phyloP scores from a whole-genome alignment of 1,284 basidiomycete genomes.

The Pascua sp. region DNA sequence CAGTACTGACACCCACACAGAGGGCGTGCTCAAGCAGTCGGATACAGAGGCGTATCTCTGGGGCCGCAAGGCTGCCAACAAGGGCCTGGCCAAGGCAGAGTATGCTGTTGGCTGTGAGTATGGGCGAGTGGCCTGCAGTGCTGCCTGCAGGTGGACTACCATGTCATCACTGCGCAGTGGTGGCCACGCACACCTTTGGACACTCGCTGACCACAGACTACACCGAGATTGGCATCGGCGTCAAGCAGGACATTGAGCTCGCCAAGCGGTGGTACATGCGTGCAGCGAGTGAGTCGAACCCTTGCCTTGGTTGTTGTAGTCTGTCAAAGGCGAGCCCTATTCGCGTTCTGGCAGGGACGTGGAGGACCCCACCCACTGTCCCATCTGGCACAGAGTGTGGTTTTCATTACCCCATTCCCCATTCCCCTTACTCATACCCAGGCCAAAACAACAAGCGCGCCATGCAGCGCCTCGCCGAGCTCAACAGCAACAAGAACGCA shows the following conservation, averaged over 20 bases:
- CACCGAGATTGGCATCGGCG: slow-evolving; percentile 94
- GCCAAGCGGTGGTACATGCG: slow-evolving; percentile 99
- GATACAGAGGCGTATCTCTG: slow-evolving; percentile 97
- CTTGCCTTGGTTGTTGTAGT: neutral
- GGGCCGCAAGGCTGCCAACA: slow-evolving; percentile 89
- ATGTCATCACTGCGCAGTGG: no score
- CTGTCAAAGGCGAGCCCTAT: neutral
- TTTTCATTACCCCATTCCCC: neutral
- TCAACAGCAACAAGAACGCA: slow-evolving; percentile 47
- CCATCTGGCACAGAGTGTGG: neutral
- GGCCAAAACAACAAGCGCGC: slow-evolving; percentile 47
- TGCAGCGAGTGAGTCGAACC: slow-evolving; percentile 70
- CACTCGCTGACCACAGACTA: slow-evolving; percentile 58
- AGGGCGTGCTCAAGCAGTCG: slow-evolving; percentile 93
- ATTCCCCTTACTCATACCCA: slow-evolving; percentile 14
- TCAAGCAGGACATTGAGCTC: slow-evolving; percentile 91
- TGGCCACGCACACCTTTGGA: neutral
- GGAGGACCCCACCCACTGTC: no score
- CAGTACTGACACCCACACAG: slow-evolving; percentile 41
- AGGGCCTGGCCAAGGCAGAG: slow-evolving; percentile 87
- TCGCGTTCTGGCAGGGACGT: neutral
- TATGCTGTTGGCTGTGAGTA: slow-evolving; percentile 79
- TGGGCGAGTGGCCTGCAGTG: neutral
- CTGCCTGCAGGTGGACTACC: no score
- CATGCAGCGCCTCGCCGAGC: slow-evolving; percentile 88